Evolutionary conservation across 805 yeast genomes (phyloP), one percentile per base, ranked within the genome.

Genomic region (Kluyveromyces nonfermentans): DNA sequence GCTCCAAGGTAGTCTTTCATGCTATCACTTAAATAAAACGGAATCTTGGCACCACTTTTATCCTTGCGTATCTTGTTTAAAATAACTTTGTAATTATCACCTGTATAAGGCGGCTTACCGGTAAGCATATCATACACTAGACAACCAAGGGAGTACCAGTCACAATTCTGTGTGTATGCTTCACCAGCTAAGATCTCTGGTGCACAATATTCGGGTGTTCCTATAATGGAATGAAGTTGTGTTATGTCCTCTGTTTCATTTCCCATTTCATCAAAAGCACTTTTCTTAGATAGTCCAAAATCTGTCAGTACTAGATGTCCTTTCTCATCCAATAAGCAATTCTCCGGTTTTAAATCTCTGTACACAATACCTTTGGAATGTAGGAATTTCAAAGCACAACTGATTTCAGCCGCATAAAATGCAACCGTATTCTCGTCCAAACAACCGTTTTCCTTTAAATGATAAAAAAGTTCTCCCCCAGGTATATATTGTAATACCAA

Each of bases 101-200:
- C 96, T 0, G 93, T 83, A 62, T 85, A 86, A 1, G 96, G 96
- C 0, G 96, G 95, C 39, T 80, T 72, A 0, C 96, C 96, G 0
- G 89, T 81, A 41, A 87, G 68, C 74, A 87, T 73, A 59, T 88
- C 95, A 54, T 67, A 84, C 40, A 81, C 67, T 6, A 87, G 81
- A 38, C 95, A 83, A 0, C 96, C 96, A 30, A 88, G 65, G 0
- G 95, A 85, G 87, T 95, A 87, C 85, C 95, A 86, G 60, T 87
- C 96, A 40, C 88, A 93, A 28, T 78, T 72, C 43, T 77, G 81
- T 53, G 82, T 87, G 60, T 87, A 88, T 15, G 78, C 76, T 52
- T 80, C 74, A 18, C 95, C 95, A 46, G 74, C 76, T 21, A 87
- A 67, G 28, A 88, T 82, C 59, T 87, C 96, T 2, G 96, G 96